A percentile compares a stretch with the other conserved stretches of the same genome.
These are phyloP conservation scores for Botrytis pseudocinerea DNA, from an alignment of 2,329 filamentous ascomycete genomes.

Conservation along the genomic window DNA sequence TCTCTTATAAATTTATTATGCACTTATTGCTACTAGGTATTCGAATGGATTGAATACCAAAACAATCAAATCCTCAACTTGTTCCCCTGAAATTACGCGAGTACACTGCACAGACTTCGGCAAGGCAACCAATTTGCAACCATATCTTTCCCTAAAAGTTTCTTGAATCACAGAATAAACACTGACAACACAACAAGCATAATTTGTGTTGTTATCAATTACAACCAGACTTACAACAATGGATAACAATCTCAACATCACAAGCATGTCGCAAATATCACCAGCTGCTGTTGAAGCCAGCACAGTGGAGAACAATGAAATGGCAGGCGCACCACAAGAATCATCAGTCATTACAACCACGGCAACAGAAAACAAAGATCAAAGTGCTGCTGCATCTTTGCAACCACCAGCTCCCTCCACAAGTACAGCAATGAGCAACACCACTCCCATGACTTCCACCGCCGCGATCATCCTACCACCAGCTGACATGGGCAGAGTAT, in stretches of 20 bases:
- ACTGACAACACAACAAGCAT: neutral
- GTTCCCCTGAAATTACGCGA: neutral
- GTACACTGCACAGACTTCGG: neutral
- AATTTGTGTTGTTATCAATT: neutral
- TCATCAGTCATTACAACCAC: neutral
- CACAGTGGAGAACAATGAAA: neutral
- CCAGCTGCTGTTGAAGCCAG: neutral
- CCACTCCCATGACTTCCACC: neutral
- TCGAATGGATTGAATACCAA: neutral
- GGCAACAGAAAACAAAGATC: neutral
- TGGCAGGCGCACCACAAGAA: neutral
- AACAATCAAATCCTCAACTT: neutral
- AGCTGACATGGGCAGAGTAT: accelerated
- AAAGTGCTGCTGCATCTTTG: neutral
- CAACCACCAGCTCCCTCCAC: neutral
- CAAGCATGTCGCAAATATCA: neutral
- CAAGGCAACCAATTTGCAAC: neutral
- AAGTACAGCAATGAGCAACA: neutral
- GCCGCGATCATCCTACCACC: neutral
- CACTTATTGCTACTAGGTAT: neutral
- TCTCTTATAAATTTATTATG: neutral
- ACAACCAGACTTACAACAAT: neutral
- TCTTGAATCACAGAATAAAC: neutral
- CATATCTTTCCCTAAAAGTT: neutral
- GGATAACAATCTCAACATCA: neutral